Evolutionary conservation across 2,329 filamentous ascomycete genomes (phyloP).

Genomic region (Pseudogymnoascus sp.): DNA sequence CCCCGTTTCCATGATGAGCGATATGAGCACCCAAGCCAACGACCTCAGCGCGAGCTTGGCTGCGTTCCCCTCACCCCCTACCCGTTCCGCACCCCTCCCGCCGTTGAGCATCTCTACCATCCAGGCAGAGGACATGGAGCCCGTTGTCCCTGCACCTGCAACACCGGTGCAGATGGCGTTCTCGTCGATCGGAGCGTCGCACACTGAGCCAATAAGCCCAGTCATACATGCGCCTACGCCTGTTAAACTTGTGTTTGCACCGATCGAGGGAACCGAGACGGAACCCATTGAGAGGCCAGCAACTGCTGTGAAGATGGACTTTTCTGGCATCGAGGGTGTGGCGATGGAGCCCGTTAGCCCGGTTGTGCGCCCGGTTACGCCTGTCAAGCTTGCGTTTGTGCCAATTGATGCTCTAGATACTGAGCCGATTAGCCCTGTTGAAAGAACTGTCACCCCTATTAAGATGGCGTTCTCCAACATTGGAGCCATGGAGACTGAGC

Average conservation of each 20-base stretch:
- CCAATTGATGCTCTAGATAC: conserved; percentile 25
- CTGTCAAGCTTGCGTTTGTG: conserved; percentile 31
- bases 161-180: conserved; percentile 27
- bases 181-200: conserved; percentile 27
- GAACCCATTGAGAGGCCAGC: not conserved
- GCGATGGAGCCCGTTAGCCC: conserved; percentile 1
- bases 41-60: conserved; percentile 42
- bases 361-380: not conserved
- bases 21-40: conserved; percentile 6
- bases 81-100: conserved; percentile 25
- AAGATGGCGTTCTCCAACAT: conserved; percentile 33
- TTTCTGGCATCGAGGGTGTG: not conserved
- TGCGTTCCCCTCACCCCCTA: conserved; percentile 46
- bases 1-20: conserved; percentile 11
- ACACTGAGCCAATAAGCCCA: not conserved
- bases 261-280: not conserved
- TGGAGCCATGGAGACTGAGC: conserved; percentile 34
- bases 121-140: conserved; percentile 28
- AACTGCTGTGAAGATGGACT: not conserved
- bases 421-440: not conserved
- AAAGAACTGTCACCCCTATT: not conserved
- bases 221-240: not conserved
- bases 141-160: conserved; percentile 2
- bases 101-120: conserved; percentile 25
- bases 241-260: conserved; percentile 23